Conservation (phyloP, 1,284 basidiomycete species). For the Xanthoconium separans region DNA sequence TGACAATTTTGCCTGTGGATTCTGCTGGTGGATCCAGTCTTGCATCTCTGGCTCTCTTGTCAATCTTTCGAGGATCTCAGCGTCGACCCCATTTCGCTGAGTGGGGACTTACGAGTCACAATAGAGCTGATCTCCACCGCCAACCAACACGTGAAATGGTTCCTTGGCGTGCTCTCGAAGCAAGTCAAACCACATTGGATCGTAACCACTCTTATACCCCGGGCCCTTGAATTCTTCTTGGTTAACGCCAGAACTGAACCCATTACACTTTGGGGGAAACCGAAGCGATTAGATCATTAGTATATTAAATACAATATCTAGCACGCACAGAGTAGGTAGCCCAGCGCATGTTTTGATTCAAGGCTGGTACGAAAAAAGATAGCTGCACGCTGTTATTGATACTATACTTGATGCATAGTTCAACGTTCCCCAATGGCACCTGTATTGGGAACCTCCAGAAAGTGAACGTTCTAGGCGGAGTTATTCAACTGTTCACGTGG, state of each 20-base stretch:
- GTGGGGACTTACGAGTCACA: slow-evolving; percentile 58
- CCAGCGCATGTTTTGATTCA: slow-evolving; percentile 88
- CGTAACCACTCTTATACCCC: slow-evolving; percentile 76
- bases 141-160: slow-evolving; percentile 85
- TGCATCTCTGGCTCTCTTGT: slow-evolving; percentile 77
- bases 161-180: slow-evolving; percentile 74
- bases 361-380: slow-evolving; percentile 83
- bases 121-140: slow-evolving; percentile 85
- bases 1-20: slow-evolving; percentile 61
- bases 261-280: slow-evolving; percentile 64
- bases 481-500: neutral
- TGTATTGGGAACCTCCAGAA: slow-evolving; percentile 96
- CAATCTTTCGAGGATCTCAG: slow-evolving; percentile 40
- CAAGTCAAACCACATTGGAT: slow-evolving; percentile 92
- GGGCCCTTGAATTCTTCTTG: slow-evolving; percentile 76
- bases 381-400: slow-evolving; percentile 79
- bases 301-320: slow-evolving; percentile 20
- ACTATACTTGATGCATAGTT: slow-evolving; percentile 81
- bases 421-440: slow-evolving; percentile 70
- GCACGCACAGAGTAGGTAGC: slow-evolving; percentile 79
- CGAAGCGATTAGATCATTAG: neutral
- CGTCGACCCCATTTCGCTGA: neutral
- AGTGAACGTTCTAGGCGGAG: slow-evolving; percentile 63
- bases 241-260: slow-evolving; percentile 79
- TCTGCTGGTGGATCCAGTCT: slow-evolving; percentile 76